A percentile compares a stretch with the other conserved stretches of the same genome.
Evolutionary conservation across 768 basidiomycete species (phyloP).

Genomic region (Phlebiopsis gigantea): DNA sequence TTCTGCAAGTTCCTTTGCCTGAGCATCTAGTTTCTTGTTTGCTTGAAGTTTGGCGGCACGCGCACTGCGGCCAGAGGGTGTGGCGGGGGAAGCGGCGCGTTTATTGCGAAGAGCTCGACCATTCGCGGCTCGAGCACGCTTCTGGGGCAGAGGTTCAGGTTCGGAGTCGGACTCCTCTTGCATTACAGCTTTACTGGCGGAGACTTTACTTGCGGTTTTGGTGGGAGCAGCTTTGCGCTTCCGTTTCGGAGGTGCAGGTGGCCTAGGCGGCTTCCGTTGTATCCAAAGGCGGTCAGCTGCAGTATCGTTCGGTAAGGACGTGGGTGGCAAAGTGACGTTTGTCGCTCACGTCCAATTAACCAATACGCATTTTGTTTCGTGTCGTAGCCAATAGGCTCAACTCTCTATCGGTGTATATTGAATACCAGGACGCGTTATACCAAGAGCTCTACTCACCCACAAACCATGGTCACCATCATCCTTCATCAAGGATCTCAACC

Average conservation of each 20-base stretch:
- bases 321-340: conserved; percentile 2
- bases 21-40: conserved; percentile 61
- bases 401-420: conserved; percentile 50
- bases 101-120: conserved; percentile 10
- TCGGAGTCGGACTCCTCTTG: conserved; percentile 22
- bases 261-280: conserved; percentile 61
- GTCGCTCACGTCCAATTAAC: conserved; percentile 68
- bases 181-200: conserved; percentile 14
- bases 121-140: conserved; percentile 7
- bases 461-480: conserved; percentile 69
- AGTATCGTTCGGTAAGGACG: not conserved
- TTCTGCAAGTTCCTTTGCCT: conserved; percentile 58
- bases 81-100: conserved; percentile 5
- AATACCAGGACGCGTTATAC: not conserved
- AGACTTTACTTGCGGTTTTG: conserved; percentile 19
- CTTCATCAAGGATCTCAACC: conserved; percentile 69
- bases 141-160: conserved; percentile 14
- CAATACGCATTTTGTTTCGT: conserved; percentile 76
- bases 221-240: conserved; percentile 27
- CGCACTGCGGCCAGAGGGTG: conserved; percentile 37
- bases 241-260: conserved; percentile 35
- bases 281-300: conserved; percentile 82
- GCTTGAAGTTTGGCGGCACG: conserved; percentile 70
- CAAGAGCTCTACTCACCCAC: conserved; percentile 52
- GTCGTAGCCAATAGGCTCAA: conserved; percentile 84